phyloP scores from a whole-genome alignment of 371 early-diverging fungal genomes.

The Lichtheimia hyalospora region DNA sequence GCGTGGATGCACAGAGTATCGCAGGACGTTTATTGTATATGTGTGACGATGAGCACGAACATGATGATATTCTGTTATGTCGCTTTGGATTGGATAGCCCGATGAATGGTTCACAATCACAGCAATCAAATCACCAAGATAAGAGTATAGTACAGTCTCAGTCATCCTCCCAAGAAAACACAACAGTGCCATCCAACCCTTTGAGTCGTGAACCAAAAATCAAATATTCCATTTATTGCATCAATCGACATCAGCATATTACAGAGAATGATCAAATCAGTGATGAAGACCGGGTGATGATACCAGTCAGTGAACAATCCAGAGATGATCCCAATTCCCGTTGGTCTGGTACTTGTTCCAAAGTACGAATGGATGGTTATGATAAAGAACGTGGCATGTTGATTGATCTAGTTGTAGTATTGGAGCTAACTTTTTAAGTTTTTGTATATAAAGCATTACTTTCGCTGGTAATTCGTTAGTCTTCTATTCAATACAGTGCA shows the following conservation, averaged over 20 bases:
- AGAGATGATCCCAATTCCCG: conserved; percentile 7
- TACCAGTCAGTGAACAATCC: conserved; percentile 38
- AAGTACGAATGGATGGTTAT: neutral
- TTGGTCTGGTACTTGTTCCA: neutral
- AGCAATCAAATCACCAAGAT: neutral
- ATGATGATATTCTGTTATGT: conserved; percentile 22
- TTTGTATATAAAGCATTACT: no score
- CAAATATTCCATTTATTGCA: conserved; percentile 43
- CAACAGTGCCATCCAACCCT: neutral
- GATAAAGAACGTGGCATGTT: neutral
- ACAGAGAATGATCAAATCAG: conserved; percentile 25
- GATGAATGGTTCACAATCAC: neutral
- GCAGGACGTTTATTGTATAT: conserved; percentile 19
- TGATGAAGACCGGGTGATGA: conserved; percentile 39
- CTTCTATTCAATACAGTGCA: no score
- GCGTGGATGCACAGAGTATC: conserved; percentile 36
- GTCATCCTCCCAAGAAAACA: neutral
- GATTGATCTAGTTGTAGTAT: neutral
- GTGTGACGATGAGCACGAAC: conserved; percentile 10
- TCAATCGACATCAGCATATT: conserved; percentile 34
- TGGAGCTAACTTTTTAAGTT: neutral
- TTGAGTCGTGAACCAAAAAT: conserved; percentile 20
- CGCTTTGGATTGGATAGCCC: conserved; percentile 36
- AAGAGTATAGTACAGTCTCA: no score
- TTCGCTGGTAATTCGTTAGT: no score